phyloP scores from a whole-genome alignment of 2,329 filamentous ascomycete genomes.

The Ilyonectria robusta region DNA sequence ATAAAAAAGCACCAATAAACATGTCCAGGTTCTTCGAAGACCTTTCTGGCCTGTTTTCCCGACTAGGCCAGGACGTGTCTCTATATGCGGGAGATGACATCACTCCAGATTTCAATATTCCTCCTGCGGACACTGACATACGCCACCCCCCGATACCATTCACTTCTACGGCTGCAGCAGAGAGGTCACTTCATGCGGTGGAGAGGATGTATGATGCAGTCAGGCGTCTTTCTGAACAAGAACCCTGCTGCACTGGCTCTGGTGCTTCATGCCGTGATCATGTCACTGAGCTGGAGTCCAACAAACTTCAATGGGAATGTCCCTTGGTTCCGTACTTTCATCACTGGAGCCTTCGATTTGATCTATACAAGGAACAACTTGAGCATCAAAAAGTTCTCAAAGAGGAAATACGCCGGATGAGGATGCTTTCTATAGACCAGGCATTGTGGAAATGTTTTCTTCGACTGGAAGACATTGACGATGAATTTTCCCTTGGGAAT shows the following conservation, averaged over 20 bases:
- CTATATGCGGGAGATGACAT: neutral
- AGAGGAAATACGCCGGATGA: neutral
- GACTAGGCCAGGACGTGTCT: neutral
- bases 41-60: neutral
- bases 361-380: neutral
- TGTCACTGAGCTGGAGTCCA: no score
- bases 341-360: conserved; percentile 4
- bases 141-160: neutral
- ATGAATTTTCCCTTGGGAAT: neutral
- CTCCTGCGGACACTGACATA: neutral
- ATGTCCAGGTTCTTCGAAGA: neutral
- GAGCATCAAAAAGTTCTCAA: neutral
- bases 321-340: neutral
- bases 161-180: neutral
- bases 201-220: neutral
- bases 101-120: neutral
- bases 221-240: no score
- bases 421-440: neutral
- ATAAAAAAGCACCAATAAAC: neutral
- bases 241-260: neutral
- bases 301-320: neutral
- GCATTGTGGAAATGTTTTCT: neutral
- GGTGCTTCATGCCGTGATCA: no score
- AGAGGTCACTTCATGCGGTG: neutral
- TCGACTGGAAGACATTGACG: neutral